Conservation (phyloP, 768 basidiomycete species). For the Suillus cothurnatus region DNA sequence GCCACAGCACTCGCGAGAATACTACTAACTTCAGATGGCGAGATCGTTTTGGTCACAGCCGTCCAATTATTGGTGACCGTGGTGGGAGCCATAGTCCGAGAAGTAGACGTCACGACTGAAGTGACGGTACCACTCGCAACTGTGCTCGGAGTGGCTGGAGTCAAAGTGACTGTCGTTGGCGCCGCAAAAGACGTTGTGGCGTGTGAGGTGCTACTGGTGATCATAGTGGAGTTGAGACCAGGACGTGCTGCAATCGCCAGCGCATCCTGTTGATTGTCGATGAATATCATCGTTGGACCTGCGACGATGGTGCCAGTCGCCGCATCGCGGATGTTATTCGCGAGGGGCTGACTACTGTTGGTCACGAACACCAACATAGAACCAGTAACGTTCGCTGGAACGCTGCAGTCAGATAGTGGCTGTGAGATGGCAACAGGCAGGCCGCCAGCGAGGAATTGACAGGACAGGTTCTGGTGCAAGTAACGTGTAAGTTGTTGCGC, state of each 20-base stretch:
- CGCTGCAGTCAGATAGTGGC: constrained; percentile 59
- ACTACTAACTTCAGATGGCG: constrained; percentile 25
- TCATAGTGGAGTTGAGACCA: constrained; percentile 14
- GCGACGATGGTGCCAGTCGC: constrained; percentile 43
- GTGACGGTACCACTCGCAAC: constrained; percentile 36
- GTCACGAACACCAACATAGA: constrained; percentile 77
- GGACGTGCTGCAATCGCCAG: constrained; percentile 50
- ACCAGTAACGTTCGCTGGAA: constrained; percentile 71
- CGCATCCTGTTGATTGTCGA: constrained; percentile 58
- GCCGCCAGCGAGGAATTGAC: constrained; percentile 79
- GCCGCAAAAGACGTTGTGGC: constrained; percentile 8
- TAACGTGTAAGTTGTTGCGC: constrained; percentile 13
- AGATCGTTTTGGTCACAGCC: constrained; percentile 23
- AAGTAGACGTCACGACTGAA: constrained; percentile 22
- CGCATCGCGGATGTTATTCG: constrained; percentile 52
- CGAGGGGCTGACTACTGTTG: constrained; percentile 58
- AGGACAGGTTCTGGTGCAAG: constrained; percentile 51
- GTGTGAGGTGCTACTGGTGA: neutral
- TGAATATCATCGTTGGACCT: constrained; percentile 70
- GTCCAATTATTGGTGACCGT: neutral
- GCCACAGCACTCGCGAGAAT: constrained; percentile 34
- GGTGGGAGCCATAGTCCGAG: neutral
- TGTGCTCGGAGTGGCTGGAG: constrained; percentile 20
- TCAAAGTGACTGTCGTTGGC: constrained; percentile 8
- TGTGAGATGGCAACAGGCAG: constrained; percentile 54